Evolutionary conservation across 192 early-diverging fungal species (phyloP), one percentile per base, ranked within the genome.

Genomic region (Rhizophagus clarus): DNA sequence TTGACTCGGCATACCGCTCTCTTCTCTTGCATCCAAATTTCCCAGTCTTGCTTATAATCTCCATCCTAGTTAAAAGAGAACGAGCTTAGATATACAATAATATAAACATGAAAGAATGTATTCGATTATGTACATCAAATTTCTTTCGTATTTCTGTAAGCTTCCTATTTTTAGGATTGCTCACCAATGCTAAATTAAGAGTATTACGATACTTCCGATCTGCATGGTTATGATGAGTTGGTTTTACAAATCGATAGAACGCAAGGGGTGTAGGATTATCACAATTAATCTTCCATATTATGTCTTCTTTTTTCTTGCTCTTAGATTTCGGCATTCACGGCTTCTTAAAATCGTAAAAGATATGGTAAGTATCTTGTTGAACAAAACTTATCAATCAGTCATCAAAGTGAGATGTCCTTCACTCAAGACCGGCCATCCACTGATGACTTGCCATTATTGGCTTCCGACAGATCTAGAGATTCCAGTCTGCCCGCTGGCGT

Each of bases 371-470:
- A 22, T 22, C 34, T 71, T 71, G 69, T 71, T 71, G 69, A 71
- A 71, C 69, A 71, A 37, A 71, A 22, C 17, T 71, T 71, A 71
- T 40, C 31, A 76, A 76, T 62, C 40, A 34, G 74, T 76, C 29
- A 61, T 37, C 10, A 62, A 62, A 61, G 15, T 1, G 61, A 76
- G 49, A 76, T 61, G 69, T 71, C 69, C 0, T 71, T 71, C 69
- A 71, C 69, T 71, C 34, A 71, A 71, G 69, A 71, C 32, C 32
- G 32, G 32, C 3, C 32, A 32, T 3, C 34, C 1, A 2, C 34
- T 71, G 69, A 71, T 37, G 69, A 71, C 69, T 71, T 45, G 69
- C 32, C 69, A 71, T 4, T 71, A 45, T 71, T 71, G 69, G 69
- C 34, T 45, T 71, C 32, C 14, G 14, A 71, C 69, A 71, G 69